Evolutionary conservation across 2,329 filamentous ascomycete species (phyloP).

Genomic region (Hymenoscyphus infarciens): DNA sequence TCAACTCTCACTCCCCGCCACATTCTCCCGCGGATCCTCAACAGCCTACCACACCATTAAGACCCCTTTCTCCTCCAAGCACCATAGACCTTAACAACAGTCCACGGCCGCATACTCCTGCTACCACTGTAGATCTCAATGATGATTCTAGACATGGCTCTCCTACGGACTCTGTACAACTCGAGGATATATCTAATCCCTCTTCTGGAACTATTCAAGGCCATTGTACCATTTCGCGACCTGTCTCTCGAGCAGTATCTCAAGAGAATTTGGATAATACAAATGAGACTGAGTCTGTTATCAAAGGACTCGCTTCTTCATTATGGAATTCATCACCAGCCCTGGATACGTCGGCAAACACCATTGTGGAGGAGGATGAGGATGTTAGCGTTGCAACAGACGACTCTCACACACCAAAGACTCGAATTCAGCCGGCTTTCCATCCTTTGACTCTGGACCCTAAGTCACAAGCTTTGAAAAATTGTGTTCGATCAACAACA

Average conservation of each 20-base stretch:
- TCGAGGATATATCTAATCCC: background rate
- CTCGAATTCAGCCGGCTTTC: constrained; percentile 31
- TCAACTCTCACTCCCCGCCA: constrained; percentile 1
- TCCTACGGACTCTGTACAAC: background rate
- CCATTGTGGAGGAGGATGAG: constrained; percentile 23
- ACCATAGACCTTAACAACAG: constrained; percentile 1
- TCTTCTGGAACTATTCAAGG: background rate
- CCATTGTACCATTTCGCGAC: background rate
- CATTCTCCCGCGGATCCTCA: constrained; percentile 1
- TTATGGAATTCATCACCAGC: constrained; percentile 11
- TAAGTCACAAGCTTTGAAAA: constrained; percentile 32
- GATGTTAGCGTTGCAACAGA: constrained; percentile 30
- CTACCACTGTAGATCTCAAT: background rate
- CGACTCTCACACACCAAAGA: constrained; percentile 25
- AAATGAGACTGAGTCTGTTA: background rate
- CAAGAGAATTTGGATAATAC: background rate
- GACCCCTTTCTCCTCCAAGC: background rate
- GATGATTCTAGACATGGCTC: background rate
- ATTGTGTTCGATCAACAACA: constrained; percentile 37
- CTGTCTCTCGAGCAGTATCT: background rate
- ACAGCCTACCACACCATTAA: constrained; percentile 2
- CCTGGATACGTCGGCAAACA: background rate
- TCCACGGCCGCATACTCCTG: constrained; percentile 2
- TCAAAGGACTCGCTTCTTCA: constrained; percentile 12
- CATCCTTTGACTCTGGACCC: constrained; percentile 30